Base-by-base conservation (phyloP, 2,329 filamentous ascomycete species). In the Talaromyces rugulosus region DNA sequence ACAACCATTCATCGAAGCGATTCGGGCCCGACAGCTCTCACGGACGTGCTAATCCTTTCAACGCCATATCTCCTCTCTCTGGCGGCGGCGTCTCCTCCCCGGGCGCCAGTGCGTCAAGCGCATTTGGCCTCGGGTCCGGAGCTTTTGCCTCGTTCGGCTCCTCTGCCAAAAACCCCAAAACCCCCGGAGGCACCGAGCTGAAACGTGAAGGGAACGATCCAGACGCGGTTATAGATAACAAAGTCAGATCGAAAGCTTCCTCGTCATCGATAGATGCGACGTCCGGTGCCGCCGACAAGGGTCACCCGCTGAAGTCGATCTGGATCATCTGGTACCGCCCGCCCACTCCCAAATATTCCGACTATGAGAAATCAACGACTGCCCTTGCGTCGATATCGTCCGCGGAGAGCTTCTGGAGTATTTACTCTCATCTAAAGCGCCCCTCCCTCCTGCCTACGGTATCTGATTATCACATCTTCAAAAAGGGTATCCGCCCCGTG, bases 261-360 rank as follows among this genome's bases (percentile, higher is more conserved):
- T 68, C 74, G 44, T 74, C 79, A 54, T 74, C 79, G 47, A 75
- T 81, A 40, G 69, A 76, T 51, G 71, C 72, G 56, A 66, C 69
- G 36, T 63, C 72, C 14, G 69, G 73, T 31, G 68, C 67, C 36
- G 66, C 70, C 50, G 58, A 60, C n/a, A 73, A 74, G 51, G 74
- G 78, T 62, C 86, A 89, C 72, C 83, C 85, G 63, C 83, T 98
- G 70, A 92, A 90, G 78, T 88, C 92, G 76, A 89, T 88, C 66
- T 99, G 95, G 95, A 89, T 96, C 36, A 92, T 98, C 75, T 98
- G 95, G 92, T 99, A 96, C 78, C 87, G 95, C 63, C 95, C 95
- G 44, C 95, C 95, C 56, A 96, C 96, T 70, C 93, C 92, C 67
- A 99, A 99, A 80, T 95, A 94, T 67, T 94, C 95, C 72, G 94